These are phyloP conservation scores for Aspergillus novofumigatus DNA, from an alignment of 2,329 filamentous ascomycete species.

Conservation along the genomic window DNA sequence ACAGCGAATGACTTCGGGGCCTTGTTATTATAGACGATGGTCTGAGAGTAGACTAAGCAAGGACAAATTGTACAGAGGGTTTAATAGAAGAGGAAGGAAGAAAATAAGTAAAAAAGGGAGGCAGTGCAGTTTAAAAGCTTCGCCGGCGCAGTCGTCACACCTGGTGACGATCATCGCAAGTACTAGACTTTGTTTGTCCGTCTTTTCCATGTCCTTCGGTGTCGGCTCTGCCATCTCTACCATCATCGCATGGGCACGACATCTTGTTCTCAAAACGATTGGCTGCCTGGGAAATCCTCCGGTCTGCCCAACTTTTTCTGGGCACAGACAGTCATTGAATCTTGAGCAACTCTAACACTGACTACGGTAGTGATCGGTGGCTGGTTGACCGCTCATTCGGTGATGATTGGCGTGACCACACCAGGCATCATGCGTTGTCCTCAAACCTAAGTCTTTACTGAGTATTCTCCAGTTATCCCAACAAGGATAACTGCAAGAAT, in stretches of 20 bases:
- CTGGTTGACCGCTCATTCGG: not conserved
- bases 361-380: not conserved
- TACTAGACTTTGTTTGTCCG: not conserved
- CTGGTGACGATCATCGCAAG: constrained; percentile 1
- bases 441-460: not conserved
- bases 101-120: not conserved
- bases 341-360: too few relatives aligned
- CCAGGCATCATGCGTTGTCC: not conserved
- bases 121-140: constrained; percentile 4
- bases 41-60: not conserved
- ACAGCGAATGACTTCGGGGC: not conserved
- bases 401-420: not conserved
- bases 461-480: not conserved
- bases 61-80: not conserved
- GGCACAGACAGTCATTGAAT: not conserved
- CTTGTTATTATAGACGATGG: not conserved
- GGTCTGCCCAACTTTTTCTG: constrained; percentile 13
- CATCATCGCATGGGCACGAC: constrained; percentile 13
- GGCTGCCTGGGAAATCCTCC: constrained; percentile 2
- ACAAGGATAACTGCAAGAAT: not conserved
- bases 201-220: not conserved
- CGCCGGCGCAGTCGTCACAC: not conserved
- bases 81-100: not conserved
- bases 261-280: constrained; percentile 10
- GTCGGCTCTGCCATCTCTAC: not conserved